Evolutionary conservation across 345 rosid genomes (phyloP), one percentile per base, ranked within the genome.

Genomic region (Physaria fendleri): DNA sequence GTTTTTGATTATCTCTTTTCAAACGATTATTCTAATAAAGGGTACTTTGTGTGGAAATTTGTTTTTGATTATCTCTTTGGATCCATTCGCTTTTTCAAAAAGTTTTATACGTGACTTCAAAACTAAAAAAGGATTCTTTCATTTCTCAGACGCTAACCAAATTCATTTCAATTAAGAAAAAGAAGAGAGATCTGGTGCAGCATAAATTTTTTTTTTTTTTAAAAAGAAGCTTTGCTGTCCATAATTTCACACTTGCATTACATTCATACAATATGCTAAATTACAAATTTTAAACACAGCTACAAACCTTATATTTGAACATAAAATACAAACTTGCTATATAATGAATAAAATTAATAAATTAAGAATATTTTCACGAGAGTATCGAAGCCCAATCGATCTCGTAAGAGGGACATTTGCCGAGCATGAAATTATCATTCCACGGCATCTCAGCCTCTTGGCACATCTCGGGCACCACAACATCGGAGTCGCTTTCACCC

Each of bases 371-470:
- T 37, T 21, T 44, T 56, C 38, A 78, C n/a, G 78, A 78, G 41
- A 71, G 57, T 8, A 85, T 79, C 3, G 89, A 71, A 47, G 68
- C 95, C 96, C 96, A 91, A 37, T 88, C 96, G 12, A 88, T 91
- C 82, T 91, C 98, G 13, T 69, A 77, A 17, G 98, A 90, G 1
- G 97, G 95, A 64, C 42, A 91, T 68, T 81, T 91, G 33, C 86
- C 84, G 72, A 88, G 68, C 68, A 67, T 37, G 46, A 84, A 85
- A 52, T 71, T 81, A 52, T 88, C 95, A 25, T 76, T 81, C 84
- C 86, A 79, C 22, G 35, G 68, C 51, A 66, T 78, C 73, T 66
- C 76, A 29, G 59, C 3, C 42, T 65, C 71, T 16, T 17, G 38
- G 6, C 46, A 43, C 62, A 56, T 45, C 49, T 69, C 68, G 20